These are phyloP conservation scores for Sporothrix brasiliensis DNA, from an alignment of 2,329 filamentous ascomycete species.

Conservation along the genomic window DNA sequence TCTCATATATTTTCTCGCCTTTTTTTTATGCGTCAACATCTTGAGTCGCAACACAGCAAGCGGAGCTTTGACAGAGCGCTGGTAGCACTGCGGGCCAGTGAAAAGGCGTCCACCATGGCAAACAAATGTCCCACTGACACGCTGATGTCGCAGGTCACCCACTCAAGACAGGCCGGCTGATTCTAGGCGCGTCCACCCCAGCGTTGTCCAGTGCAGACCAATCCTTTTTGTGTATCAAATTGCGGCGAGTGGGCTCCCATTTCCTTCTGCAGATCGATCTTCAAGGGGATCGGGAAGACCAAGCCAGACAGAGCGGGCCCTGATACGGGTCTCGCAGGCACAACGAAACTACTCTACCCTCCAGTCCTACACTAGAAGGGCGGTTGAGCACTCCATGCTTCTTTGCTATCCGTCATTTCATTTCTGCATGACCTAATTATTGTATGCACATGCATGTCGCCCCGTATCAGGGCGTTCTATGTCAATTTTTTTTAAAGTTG, in stretches of 20 bases:
- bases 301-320: conserved; percentile 16
- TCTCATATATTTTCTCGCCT: neutral
- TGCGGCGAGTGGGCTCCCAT: conserved; percentile 21
- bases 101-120: neutral
- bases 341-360: neutral
- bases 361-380: neutral
- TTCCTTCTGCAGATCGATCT: conserved; percentile 31
- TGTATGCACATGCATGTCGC: conserved; percentile 27
- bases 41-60: neutral
- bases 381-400: neutral
- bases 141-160: neutral
- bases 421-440: conserved; percentile 24
- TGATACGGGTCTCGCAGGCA: neutral
- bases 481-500: neutral
- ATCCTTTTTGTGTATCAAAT: conserved; percentile 21
- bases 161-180: too few species aligned
- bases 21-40: neutral
- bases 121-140: neutral
- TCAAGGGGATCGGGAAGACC: conserved; percentile 13
- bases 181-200: neutral
- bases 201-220: neutral
- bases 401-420: conserved; percentile 4
- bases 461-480: conserved; percentile 11
- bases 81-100: neutral
- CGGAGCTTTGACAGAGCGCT: conserved; percentile 3